Conservation (phyloP, 1,139 yeast genomes). For the Hansenula sp. region DNA sequence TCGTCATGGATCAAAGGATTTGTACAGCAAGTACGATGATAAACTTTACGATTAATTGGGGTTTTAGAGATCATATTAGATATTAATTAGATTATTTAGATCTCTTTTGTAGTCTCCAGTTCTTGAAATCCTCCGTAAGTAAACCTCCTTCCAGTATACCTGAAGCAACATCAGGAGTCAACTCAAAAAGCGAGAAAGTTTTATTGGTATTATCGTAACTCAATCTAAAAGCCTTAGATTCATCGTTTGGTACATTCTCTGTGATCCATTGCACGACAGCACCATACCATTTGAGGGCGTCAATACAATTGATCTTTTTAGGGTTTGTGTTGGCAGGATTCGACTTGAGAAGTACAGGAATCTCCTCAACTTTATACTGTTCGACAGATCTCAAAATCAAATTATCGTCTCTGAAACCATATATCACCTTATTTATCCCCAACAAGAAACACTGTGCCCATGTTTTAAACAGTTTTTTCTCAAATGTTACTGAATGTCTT, state of each 20-base stretch:
- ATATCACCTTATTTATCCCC: conserved; percentile 73
- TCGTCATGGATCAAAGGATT: conserved; percentile 27
- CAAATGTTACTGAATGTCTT: conserved; percentile 56
- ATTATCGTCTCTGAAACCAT: conserved; percentile 82
- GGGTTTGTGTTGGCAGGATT: conserved; percentile 33
- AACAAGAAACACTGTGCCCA: conserved; percentile 95
- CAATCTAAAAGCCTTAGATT: conserved; percentile 40
- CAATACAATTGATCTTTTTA: conserved; percentile 60
- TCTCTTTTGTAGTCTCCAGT: conserved; percentile 45
- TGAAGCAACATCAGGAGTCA: conserved; percentile 28
- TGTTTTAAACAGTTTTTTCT: conserved; percentile 64
- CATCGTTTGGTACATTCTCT: conserved; percentile 49
- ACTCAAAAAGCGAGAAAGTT: conserved; percentile 36
- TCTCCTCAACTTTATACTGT: conserved; percentile 68
- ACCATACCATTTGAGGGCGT: conserved; percentile 80
- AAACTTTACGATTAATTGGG: conserved; percentile 11
- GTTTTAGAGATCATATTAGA: not conserved
- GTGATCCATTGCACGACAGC: conserved; percentile 77
- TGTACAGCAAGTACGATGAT: conserved; percentile 9
- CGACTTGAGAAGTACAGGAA: conserved; percentile 52
- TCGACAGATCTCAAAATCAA: conserved; percentile 64
- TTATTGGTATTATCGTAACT: conserved; percentile 34
- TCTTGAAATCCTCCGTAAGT: conserved; percentile 49
- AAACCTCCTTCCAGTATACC: conserved; percentile 31
- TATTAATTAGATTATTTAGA: not conserved